Evolutionary conservation across 768 basidiomycete species (phyloP).

Genomic region (Cyathus striatus): DNA sequence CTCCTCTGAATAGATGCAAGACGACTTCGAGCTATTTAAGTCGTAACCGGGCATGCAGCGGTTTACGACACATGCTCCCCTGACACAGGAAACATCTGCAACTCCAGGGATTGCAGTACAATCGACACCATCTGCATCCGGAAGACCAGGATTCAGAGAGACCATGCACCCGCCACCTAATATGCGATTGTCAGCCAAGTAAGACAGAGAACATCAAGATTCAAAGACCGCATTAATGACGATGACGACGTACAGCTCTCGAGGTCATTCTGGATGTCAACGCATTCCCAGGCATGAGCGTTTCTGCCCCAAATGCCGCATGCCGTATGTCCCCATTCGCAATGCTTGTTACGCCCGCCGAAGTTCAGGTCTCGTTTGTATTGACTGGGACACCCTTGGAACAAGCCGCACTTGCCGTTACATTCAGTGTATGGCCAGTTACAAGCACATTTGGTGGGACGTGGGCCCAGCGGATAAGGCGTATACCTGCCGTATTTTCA

Average conservation of each 20-base stretch:
- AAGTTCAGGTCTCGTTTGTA: constrained; percentile 23
- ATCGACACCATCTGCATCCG: constrained; percentile 32
- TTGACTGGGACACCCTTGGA: constrained; percentile 26
- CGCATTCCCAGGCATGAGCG: constrained; percentile 40
- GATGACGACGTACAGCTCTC: constrained; percentile 56
- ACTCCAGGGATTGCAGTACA: constrained; percentile 45
- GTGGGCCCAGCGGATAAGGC: constrained; percentile 18
- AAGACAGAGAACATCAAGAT: background rate
- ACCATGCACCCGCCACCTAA: constrained; percentile 45
- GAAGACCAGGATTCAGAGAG: constrained; percentile 19
- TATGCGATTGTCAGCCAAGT: constrained; percentile 1
- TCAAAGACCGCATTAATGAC: too few species aligned
- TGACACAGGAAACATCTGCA: constrained; percentile 41
- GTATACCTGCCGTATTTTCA: constrained; percentile 12
- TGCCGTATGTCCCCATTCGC: constrained; percentile 30
- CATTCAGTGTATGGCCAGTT: constrained; percentile 34
- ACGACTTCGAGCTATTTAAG: constrained; percentile 11
- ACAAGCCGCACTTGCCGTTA: constrained; percentile 42
- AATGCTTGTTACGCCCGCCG: constrained; percentile 19
- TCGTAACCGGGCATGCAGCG: constrained; percentile 41
- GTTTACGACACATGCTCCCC: constrained; percentile 36
- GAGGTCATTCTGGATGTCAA: constrained; percentile 40
- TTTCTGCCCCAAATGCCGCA: constrained; percentile 38
- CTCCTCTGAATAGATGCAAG: constrained; percentile 21
- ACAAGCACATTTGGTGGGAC: constrained; percentile 39